phyloP scores from a whole-genome alignment of 1,284 basidiomycete genomes.

The Apiotrichum siamense region DNA sequence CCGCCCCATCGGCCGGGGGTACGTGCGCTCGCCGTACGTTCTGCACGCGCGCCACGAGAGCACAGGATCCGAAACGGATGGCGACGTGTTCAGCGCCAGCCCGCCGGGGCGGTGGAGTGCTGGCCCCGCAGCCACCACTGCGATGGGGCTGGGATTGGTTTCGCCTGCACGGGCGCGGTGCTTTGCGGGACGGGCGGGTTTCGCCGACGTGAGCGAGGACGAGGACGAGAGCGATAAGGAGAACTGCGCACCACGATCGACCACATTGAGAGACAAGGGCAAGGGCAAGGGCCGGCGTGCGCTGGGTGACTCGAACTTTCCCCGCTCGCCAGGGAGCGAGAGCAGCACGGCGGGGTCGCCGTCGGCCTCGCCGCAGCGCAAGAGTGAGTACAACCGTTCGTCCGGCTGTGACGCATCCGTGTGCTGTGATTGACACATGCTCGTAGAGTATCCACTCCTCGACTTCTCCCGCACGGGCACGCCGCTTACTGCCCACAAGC shows the following conservation, averaged over 20 bases:
- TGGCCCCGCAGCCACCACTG: no score
- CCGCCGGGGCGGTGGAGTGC: neutral
- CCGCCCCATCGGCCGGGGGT: no score
- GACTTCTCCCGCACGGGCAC: constrained; percentile 7
- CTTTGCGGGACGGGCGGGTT: no score
- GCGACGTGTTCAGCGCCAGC: neutral
- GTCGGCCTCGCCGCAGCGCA: neutral
- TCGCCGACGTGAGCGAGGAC: neutral
- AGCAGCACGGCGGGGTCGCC: neutral
- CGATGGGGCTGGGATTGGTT: no score
- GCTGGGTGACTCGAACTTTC: neutral
- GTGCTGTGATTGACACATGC: no score
- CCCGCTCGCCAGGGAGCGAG: neutral
- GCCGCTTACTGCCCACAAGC: constrained; percentile 4
- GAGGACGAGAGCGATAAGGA: neutral
- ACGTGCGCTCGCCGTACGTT: constrained; percentile 5
- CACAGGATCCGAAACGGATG: no score
- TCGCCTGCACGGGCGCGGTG: no score
- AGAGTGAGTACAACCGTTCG: no score
- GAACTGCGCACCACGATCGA: no score
- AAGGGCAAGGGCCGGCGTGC: neutral
- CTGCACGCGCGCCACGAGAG: neutral
- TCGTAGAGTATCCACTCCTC: no score
- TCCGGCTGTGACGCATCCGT: no score
- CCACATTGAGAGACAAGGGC: no score